A percentile compares a stretch with the other conserved stretches of the same genome.
These are phyloP conservation scores for Tolypocladium amazonense DNA, from an alignment of 2,329 filamentous ascomycete species.

Conservation along the genomic window DNA sequence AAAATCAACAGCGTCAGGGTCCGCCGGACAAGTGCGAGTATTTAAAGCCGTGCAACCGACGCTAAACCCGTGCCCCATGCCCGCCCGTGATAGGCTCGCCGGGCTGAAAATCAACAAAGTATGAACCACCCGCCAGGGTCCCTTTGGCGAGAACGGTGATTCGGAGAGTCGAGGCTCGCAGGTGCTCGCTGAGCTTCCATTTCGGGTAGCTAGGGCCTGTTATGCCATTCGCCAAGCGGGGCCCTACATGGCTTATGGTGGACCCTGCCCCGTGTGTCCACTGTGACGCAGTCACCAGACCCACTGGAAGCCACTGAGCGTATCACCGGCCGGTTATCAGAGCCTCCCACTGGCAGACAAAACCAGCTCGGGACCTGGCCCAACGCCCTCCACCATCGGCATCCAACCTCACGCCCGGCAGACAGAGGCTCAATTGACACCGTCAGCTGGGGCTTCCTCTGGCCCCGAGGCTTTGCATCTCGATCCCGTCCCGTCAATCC, in stretches of 20 bases:
- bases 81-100: not conserved
- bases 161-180: not conserved
- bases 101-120: not conserved
- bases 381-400: not conserved
- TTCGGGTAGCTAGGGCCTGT: not conserved
- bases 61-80: not conserved
- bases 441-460: slow-evolving; percentile 3
- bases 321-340: not conserved
- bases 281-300: slow-evolving; percentile 7
- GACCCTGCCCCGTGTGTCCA: not conserved
- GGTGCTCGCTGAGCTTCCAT: not conserved
- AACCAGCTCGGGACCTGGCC: not conserved
- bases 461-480: not conserved
- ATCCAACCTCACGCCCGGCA: not conserved
- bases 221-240: not conserved
- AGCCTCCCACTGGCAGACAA: not conserved
- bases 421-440: slow-evolving; percentile 1
- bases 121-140: not conserved
- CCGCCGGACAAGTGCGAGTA: not conserved
- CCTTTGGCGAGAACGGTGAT: not conserved
- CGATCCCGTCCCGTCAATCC: not conserved
- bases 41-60: not conserved
- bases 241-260: not conserved
- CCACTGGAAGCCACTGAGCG: not conserved
- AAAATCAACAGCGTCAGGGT: not conserved